Base-by-base conservation (phyloP, 2,329 filamentous ascomycete genomes). In the Penicillium aurantiogriseum region DNA sequence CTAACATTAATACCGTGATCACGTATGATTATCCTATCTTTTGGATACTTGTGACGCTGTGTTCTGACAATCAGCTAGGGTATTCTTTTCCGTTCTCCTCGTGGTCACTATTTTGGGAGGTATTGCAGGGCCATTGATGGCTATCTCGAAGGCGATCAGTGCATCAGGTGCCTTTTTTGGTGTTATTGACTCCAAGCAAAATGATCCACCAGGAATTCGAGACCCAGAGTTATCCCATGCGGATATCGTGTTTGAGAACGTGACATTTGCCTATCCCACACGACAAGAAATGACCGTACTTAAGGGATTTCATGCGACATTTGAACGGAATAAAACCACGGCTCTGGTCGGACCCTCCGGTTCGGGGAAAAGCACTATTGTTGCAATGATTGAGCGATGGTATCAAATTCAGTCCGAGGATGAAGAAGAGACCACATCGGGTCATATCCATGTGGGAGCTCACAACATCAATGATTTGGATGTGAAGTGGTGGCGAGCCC, bases 401-500 rank as follows among this genome's bases (percentile, higher is more conserved):
- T 79, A 79, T 61, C 64, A 74, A 35, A 55, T 75, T 15, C 43
- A 56, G 6, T 29, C 56, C 11, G 38, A 21, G 1, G 39, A 45
- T 19, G 49, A 47, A 31, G 36, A 55, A 2, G 38, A 39, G 3
- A 61, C 65, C 21, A 61, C 58, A 0, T 11, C 36, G 15, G 86
- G 84, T 1, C 76, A 70, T 3, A 80, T 90, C 44, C 73, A 74
- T 0, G 82, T 85, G 4, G 82, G 80, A 38, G 80, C 77, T 1
- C 80, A 82, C 39, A 72, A 81, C 25, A 74, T 90, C 21, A 68
- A 70, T 21, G 79, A 84, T 2, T 77, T 89, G 23, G 80, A 90
- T 35, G 64, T 89, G 36, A 86, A 85, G 61, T 91, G 80, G 63
- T 84, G 83, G 72, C 78, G 83, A 43, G 74, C 76, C 3, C 72